Conservation (phyloP, 331 rosid genomes). For the Acacia pycnantha region DNA sequence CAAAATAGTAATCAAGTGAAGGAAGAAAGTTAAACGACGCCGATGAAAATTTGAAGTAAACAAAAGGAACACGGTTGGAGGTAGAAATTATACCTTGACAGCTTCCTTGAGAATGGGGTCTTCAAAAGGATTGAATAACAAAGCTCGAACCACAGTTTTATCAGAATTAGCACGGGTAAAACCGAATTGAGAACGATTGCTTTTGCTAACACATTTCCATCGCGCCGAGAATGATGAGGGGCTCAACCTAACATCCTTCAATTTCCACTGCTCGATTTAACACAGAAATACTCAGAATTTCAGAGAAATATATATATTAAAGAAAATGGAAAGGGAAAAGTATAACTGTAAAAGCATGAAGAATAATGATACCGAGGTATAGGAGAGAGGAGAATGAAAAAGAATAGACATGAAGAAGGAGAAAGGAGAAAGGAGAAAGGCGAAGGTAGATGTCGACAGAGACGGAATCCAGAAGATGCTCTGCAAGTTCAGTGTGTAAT, state of each 20-base stretch:
- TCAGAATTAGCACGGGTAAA: conserved; percentile 4
- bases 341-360: not conserved
- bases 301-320: not conserved
- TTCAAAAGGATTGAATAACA: conserved; percentile 63
- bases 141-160: conserved; percentile 40
- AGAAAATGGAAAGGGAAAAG: not conserved
- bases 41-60: not conserved
- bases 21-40: not conserved
- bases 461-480: not conserved
- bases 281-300: not conserved
- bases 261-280: not conserved
- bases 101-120: conserved; percentile 72
- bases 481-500: not conserved
- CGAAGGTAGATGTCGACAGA: not conserved
- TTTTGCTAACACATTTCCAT: not conserved
- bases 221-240: not conserved
- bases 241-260: not conserved
- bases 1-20: not conserved
- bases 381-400: not conserved
- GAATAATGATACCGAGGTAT: not conserved
- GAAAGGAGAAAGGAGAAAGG: not conserved
- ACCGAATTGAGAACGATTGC: conserved; percentile 11
- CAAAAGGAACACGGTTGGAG: not conserved
- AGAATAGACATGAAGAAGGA: not conserved
- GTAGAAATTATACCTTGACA: conserved; percentile 54